These are phyloP conservation scores for Leccinum solheimii DNA, from an alignment of 1,284 basidiomycete genomes.

Conservation along the genomic window DNA sequence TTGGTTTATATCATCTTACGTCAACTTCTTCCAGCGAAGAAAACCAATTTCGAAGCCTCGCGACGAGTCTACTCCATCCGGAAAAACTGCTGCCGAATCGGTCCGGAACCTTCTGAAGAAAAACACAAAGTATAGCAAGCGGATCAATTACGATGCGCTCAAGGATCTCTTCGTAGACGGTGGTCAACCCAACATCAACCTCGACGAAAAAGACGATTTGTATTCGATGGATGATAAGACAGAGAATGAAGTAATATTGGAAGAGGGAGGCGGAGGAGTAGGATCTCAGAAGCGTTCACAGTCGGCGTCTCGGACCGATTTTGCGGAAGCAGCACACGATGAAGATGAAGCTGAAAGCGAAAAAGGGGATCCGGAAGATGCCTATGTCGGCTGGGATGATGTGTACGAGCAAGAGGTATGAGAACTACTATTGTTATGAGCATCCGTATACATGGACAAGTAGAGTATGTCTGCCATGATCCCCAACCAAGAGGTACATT, in stretches of 20 bases:
- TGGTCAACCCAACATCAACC: slow-evolving; percentile 35
- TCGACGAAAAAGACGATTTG: slow-evolving; percentile 41
- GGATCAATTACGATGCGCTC: slow-evolving; percentile 88
- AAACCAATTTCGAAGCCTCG: slow-evolving; percentile 69
- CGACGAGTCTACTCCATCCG: slow-evolving; percentile 71
- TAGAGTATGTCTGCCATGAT: neutral
- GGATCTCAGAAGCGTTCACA: slow-evolving; percentile 16
- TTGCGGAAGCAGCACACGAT: slow-evolving; percentile 15
- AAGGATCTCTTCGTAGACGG: slow-evolving; percentile 70
- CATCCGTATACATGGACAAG: neutral
- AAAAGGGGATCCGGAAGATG: slow-evolving; percentile 32
- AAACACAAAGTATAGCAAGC: slow-evolving; percentile 80
- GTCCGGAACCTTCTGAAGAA: slow-evolving; percentile 80
- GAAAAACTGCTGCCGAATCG: slow-evolving; percentile 76
- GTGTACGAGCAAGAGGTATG: slow-evolving; percentile 44
- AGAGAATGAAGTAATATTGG: slow-evolving; percentile 47
- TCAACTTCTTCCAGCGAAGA: slow-evolving; percentile 49
- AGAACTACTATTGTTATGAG: neutral
- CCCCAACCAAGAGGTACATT: slow-evolving; percentile 18
- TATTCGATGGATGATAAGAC: slow-evolving; percentile 51
- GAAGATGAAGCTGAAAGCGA: slow-evolving; percentile 36
- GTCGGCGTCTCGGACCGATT: slow-evolving; percentile 17
- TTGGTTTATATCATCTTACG: slow-evolving; percentile 12
- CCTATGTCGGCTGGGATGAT: slow-evolving; percentile 41
- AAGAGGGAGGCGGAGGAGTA: slow-evolving; percentile 44